phyloP scores from a whole-genome alignment of 2,329 filamentous ascomycete genomes.

The Fusarium sp. region DNA sequence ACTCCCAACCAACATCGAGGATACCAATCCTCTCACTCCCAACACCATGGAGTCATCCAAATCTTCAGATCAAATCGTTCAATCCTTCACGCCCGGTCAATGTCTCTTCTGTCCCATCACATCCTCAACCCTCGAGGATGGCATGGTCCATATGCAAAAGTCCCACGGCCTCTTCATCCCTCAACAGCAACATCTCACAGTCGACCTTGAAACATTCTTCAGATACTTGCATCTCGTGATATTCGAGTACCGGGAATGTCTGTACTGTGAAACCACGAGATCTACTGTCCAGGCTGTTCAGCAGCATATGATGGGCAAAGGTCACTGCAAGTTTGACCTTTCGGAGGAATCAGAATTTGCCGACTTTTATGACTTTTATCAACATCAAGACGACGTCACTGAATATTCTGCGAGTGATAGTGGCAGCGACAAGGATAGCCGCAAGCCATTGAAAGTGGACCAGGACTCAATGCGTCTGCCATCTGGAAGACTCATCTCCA shows the following conservation, averaged over 20 bases:
- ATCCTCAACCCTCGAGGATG: background rate
- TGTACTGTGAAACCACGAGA: slow-evolving; percentile 6
- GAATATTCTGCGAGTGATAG: rapidly evolving
- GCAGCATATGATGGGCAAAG: slow-evolving; percentile 19
- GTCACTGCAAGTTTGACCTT: slow-evolving; percentile 19
- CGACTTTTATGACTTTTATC: slow-evolving; percentile 16
- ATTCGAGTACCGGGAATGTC: slow-evolving; percentile 4
- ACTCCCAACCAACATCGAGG: background rate
- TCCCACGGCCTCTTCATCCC: slow-evolving; percentile 9
- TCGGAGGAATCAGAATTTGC: slow-evolving; percentile 1
- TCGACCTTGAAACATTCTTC: slow-evolving; percentile 7
- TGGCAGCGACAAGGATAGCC: rapidly evolving
- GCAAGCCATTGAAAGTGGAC: background rate
- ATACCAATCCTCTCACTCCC: background rate
- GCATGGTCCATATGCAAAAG: slow-evolving; percentile 13
- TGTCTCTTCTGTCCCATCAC: slow-evolving; percentile 11
- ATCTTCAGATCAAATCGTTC: too few relatives aligned
- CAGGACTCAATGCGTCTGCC: slow-evolving; percentile 1
- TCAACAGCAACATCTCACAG: background rate
- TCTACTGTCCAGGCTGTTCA: background rate
- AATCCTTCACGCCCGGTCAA: background rate
- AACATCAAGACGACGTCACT: rapidly evolving
- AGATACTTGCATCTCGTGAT: slow-evolving; percentile 5
- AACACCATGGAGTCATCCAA: background rate
- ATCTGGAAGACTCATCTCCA: slow-evolving; percentile 10